Base-by-base conservation (phyloP, 306 rosid genomes). In the Prunus dulcis region DNA sequence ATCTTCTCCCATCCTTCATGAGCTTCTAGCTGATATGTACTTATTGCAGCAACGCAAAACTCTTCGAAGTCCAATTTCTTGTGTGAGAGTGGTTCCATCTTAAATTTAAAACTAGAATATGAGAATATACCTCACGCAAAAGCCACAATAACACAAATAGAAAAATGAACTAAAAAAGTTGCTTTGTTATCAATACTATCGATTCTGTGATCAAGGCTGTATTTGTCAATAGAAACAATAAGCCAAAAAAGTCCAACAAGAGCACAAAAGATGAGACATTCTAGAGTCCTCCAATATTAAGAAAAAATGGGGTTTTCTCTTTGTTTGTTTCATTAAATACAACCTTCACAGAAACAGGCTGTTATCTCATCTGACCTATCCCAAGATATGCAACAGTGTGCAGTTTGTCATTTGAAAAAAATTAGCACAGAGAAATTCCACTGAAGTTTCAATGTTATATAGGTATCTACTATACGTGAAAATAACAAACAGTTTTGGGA, bases 41-140 rank as follows among this genome's bases (percentile, higher is more conserved):
- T 92, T 77, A 87, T 86, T 78, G 97, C 96, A 2, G 98, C 97
- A 0, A 94, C 97, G 1, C 98, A 88, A 78, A 95, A 95, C 88
- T 95, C 98, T 79, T 92, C 91, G 9, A 95, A 95, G 83, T 90
- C 93, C 93, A 95, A 43, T 23, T 81, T 90, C 71, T 88, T 88
- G 52, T 83, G 81, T 28, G 96, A 63, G 30, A 95, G 91, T 7
- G 91, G 79, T 67, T 92, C 97, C 98, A 92, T 92, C 98, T 95
- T 75, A 34, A 72, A 74, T 82, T 77, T 64, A 80, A 74, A 82
- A 75, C 70, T 15, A 68, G 0, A 56, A 66, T 72, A 60, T 17
- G 81, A 84, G 65, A 79, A 80, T 18, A 71, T 20, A 43, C 22
- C 23, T 12, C 9, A 66, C 17, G 56, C 46, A 47, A 23, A 56